These are phyloP conservation scores for Stenogyne calaminthoides DNA, from an alignment of 305 asterid genomes.

Conservation along the genomic window DNA sequence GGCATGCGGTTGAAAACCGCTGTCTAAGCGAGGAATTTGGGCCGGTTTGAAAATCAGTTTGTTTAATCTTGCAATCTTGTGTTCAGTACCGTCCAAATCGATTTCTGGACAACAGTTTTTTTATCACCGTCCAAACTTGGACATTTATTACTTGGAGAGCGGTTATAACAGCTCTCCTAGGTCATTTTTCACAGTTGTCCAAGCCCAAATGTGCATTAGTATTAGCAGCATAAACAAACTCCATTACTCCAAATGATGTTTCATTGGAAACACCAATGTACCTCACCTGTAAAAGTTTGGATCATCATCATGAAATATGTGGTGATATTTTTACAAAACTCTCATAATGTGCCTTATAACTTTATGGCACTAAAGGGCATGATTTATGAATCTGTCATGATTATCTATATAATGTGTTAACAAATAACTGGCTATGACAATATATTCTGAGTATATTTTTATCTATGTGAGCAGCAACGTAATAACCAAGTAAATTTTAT, in stretches of 20 bases:
- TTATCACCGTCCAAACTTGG: too few relatives aligned
- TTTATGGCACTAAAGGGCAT: neutral
- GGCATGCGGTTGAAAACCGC: too few relatives aligned
- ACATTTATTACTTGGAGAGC: too few relatives aligned
- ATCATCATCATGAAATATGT: constrained; percentile 8
- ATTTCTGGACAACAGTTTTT: too few relatives aligned
- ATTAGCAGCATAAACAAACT: constrained; percentile 88
- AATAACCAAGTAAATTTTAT: neutral
- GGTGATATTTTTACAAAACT: neutral
- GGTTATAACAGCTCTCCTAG: too few relatives aligned
- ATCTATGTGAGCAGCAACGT: constrained; percentile 2
- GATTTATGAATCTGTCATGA: constrained; percentile 3
- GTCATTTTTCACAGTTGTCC: too few relatives aligned
- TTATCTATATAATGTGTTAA: neutral
- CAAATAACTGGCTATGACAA: neutral
- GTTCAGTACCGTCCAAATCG: too few relatives aligned
- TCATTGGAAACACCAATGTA: constrained; percentile 94
- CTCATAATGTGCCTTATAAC: neutral
- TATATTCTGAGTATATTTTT: constrained; percentile 1
- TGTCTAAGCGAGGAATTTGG: too few relatives aligned
- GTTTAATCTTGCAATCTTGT: too few relatives aligned
- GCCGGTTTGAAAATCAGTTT: too few relatives aligned
- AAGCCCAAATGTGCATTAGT: too few relatives aligned
- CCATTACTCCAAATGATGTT: constrained; percentile 95
- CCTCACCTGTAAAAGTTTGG: constrained; percentile 63